Evolutionary conservation across 2,329 filamentous ascomycete genomes (phyloP).

Genomic region (Cladophialophora chaetospira): DNA sequence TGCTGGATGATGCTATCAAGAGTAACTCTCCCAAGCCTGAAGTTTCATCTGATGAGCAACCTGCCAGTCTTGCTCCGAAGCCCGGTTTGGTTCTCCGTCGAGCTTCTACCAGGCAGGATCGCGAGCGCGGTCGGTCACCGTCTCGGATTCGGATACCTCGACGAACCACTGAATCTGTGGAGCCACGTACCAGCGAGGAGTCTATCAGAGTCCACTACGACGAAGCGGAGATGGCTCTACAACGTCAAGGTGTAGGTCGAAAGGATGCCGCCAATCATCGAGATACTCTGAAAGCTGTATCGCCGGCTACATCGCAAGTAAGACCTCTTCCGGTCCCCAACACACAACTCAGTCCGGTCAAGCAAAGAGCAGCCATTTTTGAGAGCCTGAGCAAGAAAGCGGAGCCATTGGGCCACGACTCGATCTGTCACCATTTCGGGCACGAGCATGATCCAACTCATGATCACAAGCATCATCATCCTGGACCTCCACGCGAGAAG

Average conservation of each 20-base stretch:
- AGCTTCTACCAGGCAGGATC: constrained; percentile 9
- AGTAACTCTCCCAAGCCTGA: constrained; percentile 13
- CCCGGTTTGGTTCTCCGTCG: constrained; percentile 2
- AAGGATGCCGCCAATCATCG: neutral
- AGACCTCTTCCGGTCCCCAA: neutral
- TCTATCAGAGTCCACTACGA: constrained; percentile 17
- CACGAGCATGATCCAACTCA: neutral
- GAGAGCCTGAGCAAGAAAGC: constrained; percentile 22
- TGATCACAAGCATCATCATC: neutral
- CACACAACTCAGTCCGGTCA: constrained; percentile 26
- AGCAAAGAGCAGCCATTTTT: constrained; percentile 28
- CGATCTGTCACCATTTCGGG: constrained; percentile 8
- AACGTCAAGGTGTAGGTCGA: too few species aligned
- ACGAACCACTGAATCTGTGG: constrained; percentile 15
- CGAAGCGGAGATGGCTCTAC: neutral
- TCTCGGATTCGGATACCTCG: constrained; percentile 6
- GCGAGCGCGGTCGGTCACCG: constrained; percentile 9
- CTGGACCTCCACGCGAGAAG: neutral
- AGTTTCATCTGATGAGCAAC: constrained; percentile 9
- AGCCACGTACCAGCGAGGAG: constrained; percentile 25
- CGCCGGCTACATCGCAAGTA: neutral
- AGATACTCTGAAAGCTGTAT: neutral
- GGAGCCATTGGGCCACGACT: constrained; percentile 8
- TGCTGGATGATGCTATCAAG: constrained; percentile 34
- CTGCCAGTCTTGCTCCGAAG: constrained; percentile 5